Evolutionary conservation across 129 eudicot genomes (phyloP).

Genomic region (Chrysanthemum seticuspe): DNA sequence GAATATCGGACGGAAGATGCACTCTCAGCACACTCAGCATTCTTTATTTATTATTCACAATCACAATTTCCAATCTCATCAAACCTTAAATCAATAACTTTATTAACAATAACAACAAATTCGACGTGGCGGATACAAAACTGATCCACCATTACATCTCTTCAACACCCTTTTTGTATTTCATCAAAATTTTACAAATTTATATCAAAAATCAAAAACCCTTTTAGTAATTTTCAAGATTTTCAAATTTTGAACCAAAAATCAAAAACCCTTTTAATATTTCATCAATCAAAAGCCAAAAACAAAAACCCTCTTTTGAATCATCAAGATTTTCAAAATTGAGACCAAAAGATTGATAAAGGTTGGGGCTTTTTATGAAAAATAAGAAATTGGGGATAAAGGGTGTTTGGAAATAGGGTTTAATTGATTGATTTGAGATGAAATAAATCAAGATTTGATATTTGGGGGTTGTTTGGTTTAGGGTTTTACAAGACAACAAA

Average conservation of each 20-base stretch:
- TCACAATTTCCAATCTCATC: conserved; percentile 15
- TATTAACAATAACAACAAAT: conserved; percentile 5
- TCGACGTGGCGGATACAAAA: conserved; percentile 54
- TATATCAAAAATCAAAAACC: conserved; percentile 21
- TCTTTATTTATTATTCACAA: conserved; percentile 30
- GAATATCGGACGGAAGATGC: conserved; percentile 84
- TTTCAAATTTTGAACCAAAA: neutral
- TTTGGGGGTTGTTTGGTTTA: conserved; percentile 32
- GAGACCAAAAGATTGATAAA: conserved; percentile 14
- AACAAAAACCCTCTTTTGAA: no score
- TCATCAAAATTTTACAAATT: conserved; percentile 56
- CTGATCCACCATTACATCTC: conserved; percentile 78
- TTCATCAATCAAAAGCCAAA: no score
- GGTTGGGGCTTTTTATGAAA: conserved; percentile 2
- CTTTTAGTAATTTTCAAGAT: neutral
- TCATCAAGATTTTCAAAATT: conserved; percentile 24
- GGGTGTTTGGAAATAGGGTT: conserved; percentile 9
- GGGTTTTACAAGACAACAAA: conserved; percentile 44
- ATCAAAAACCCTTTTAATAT: neutral
- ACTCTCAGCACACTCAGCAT: conserved; percentile 84
- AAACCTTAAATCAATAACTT: conserved; percentile 33
- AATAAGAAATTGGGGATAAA: neutral
- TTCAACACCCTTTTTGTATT: conserved; percentile 26
- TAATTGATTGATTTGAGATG: conserved; percentile 24
- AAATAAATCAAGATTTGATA: no score